Base-by-base conservation (phyloP, 2,329 filamentous ascomycete species). In the Cladophialophora carrionii region DNA sequence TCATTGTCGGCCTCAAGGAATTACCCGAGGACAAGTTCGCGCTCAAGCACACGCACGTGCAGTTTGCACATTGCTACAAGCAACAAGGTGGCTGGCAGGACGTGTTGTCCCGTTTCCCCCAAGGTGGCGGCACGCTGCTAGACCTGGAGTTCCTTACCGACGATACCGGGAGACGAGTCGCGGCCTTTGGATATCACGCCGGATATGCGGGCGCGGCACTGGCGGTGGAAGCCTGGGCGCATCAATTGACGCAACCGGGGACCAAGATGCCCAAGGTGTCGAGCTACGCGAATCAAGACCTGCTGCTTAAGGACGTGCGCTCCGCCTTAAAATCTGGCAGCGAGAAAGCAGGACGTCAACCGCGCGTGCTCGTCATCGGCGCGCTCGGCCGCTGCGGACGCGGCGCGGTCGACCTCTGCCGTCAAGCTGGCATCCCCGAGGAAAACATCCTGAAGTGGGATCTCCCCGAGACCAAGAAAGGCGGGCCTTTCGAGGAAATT, bases 111-210 rank as follows among this genome's bases (percentile, higher is more conserved):
- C 85, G 93, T 62, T 97, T 92, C 77, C 85, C 90, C 31, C 84
- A 87, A 26, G 92, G 91, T 64, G 87, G 87, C 61, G 91, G 91
- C 71, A 88, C 86, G 0, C 85, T 97, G 14, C 86, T 92, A 65
- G 93, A 97, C 73, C 84, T 97, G 43, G 93, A 96, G 76, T 97
- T 96, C 76, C 82, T 97, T 43, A 85, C 86, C 46, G 89, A 96
- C 71, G 85, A 88, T 69, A 83, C 80, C 32, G 90, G 90, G 43
- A 83, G 90, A 85, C 74, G 78, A 67, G 78, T 79, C 63, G 78
- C 78, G 3, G 68, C 81, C 6, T 80, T 81, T 64, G 80, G 82
- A 66, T 90, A 88, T 77, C 86, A 88, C 67, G 91, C 91, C 32
- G 91, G 91, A 22, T 95, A 90, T 74, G 87, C 89, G 60, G 81